Evolutionary conservation across 306 rosid species (phyloP).

Genomic region (Pyrus pyrifolia): DNA sequence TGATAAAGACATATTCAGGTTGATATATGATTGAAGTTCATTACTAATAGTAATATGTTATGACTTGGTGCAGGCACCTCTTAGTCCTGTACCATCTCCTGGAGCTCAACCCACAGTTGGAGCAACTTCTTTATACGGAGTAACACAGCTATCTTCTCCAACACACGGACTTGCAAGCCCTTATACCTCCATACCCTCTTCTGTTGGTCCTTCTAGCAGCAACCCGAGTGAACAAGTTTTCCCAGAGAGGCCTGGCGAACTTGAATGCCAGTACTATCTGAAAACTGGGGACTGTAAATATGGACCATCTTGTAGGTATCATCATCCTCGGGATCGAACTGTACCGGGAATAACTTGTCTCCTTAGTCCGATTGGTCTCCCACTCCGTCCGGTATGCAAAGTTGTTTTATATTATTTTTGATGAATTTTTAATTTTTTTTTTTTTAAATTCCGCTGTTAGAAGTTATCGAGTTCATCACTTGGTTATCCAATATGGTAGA

Average conservation of each 20-base stretch:
- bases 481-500: neutral
- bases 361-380: constrained; percentile 75
- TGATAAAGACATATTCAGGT: constrained; percentile 15
- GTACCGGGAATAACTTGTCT: constrained; percentile 36
- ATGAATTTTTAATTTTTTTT: neutral
- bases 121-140: constrained; percentile 65
- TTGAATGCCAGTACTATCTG: constrained; percentile 68
- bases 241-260: constrained; percentile 88
- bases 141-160: constrained; percentile 63
- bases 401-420: neutral
- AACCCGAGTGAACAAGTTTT: constrained; percentile 46
- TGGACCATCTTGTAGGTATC: constrained; percentile 72
- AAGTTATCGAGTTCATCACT: neutral
- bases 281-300: constrained; percentile 88
- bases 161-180: constrained; percentile 64
- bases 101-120: constrained; percentile 75
- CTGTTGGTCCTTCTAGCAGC: constrained; percentile 40
- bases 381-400: constrained; percentile 67
- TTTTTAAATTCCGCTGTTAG: neutral
- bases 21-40: neutral
- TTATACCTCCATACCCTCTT: constrained; percentile 48
- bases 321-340: constrained; percentile 64
- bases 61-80: constrained; percentile 61
- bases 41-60: constrained; percentile 1
- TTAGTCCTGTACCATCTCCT: constrained; percentile 73